Conservation (phyloP, 2,329 filamentous ascomycete species). For the Sporothrix dimorphospora region DNA sequence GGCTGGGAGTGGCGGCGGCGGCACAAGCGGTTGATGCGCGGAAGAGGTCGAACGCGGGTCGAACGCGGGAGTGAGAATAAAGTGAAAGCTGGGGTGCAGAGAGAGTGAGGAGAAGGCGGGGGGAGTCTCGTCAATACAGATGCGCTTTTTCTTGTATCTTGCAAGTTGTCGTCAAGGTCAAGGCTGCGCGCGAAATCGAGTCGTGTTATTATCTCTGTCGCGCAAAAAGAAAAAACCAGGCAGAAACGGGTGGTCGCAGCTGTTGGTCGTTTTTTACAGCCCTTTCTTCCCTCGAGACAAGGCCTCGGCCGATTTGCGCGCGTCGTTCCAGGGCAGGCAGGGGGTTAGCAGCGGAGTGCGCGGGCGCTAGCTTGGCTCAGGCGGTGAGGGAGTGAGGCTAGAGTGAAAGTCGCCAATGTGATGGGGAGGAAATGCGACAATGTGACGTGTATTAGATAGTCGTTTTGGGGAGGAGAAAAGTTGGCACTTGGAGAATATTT, state of each 20-base stretch:
- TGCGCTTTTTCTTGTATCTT: neutral
- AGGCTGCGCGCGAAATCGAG: neutral
- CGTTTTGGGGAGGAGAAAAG: neutral
- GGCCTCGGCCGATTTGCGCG: constrained; percentile 6
- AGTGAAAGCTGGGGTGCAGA: constrained; percentile 18
- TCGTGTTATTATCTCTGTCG: constrained; percentile 18
- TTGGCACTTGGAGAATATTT: neutral
- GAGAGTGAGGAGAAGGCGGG: neutral
- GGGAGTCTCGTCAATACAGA: neutral
- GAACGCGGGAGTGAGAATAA: neutral
- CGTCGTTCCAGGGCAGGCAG: constrained; percentile 7
- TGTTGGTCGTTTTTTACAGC: neutral
- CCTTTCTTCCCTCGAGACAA: neutral
- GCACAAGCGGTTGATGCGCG: constrained; percentile 11
- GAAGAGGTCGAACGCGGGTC: neutral
- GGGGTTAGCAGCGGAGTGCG: neutral
- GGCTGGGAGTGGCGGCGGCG: constrained; percentile 17
- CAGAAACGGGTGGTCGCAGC: constrained; percentile 24
- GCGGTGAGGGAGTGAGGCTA: neutral
- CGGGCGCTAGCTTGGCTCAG: constrained; percentile 16
- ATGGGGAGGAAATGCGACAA: neutral
- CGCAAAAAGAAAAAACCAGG: constrained; percentile 10
- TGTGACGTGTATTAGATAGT: neutral
- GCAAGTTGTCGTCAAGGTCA: neutral
- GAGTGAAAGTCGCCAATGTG: neutral